Base-by-base conservation (phyloP, 495 filamentous ascomycete species). In the Aspergillus cristatus region DNA sequence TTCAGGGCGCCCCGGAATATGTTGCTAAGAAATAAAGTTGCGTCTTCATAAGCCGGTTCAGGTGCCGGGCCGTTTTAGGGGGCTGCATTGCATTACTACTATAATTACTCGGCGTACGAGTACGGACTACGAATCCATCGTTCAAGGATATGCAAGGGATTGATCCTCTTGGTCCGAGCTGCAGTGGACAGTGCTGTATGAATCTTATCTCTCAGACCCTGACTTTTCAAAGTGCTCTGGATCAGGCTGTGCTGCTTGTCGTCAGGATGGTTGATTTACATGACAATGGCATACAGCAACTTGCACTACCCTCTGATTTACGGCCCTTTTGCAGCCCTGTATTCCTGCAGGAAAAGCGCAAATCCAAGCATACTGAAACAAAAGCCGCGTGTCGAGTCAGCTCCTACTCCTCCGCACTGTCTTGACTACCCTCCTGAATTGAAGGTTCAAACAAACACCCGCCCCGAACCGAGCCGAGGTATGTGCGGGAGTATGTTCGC, bases 141-240 rank as follows among this genome's bases (percentile, higher is more conserved):
- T 47, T 37, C 47, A 42, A 38, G 25, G 28, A 39, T 40, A 60
- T 58, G 59, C 54, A 63, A 63, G 57, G 59, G 46, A 56, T n/a
- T n/a, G n/a, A n/a, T n/a, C n/a, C 52, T 30, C 13, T 43, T 55
- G 50, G 55, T 37, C 55, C 43, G 40, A 53, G 50, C 52, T 46
- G 41, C 30, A 39, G 41, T 48, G 45, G 47, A 35, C 45, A n/a
- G n/a, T n/a, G n/a, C n/a, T n/a, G n/a, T 38, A 43, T 35, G 53
- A 60, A 58, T 52, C 54, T 60, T 60, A 57, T 60, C 53, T 50
- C 31, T 35, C n/a, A n/a, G n/a, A n/a, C n/a, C n/a, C n/a, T n/a
- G n/a, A n/a, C n/a, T n/a, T n/a, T n/a, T n/a, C n/a, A n/a, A n/a
- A n/a, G n/a, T n/a, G n/a, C n/a, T n/a, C n/a, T n/a, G n/a, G n/a